Evolutionary conservation across 495 filamentous ascomycete species (phyloP).

Genomic region (Tetracladium setigerum): DNA sequence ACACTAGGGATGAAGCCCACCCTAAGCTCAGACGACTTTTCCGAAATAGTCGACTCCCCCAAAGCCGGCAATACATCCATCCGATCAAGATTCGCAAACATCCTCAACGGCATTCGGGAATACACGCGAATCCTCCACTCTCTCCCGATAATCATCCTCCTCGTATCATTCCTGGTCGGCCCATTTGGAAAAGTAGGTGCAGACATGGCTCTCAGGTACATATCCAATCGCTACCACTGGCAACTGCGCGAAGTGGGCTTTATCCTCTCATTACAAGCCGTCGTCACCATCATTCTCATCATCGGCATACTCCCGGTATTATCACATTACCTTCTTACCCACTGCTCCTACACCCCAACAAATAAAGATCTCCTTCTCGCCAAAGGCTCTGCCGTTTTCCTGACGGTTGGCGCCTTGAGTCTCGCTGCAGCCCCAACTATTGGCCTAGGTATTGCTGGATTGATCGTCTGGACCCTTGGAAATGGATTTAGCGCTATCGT

Average conservation of each 20-base stretch:
- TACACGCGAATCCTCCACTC: constrained; percentile 10
- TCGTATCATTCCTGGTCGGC: constrained; percentile 3
- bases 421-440: constrained; percentile 23
- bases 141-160: constrained; percentile 3
- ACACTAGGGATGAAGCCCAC: constrained; percentile 31
- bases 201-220: constrained; percentile 38
- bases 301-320: constrained; percentile 35
- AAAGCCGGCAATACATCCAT: no score
- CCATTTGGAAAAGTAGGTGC: constrained; percentile 1
- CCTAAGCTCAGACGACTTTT: no score
- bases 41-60: no score
- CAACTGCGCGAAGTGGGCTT: constrained; percentile 41
- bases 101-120: no score
- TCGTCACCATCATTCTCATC: constrained; percentile 40
- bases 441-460: constrained; percentile 21
- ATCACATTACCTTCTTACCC: constrained; percentile 23
- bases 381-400: constrained; percentile 37
- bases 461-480: constrained; percentile 26
- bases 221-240: constrained; percentile 46
- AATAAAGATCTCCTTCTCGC: constrained; percentile 47
- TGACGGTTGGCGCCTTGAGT: constrained; percentile 36
- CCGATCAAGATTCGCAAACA: no score
- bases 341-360: constrained; percentile 18
- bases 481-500: constrained; percentile 22
- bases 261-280: constrained; percentile 42